Conservation (phyloP, 495 filamentous ascomycete species). For the Penicillium salamii region DNA sequence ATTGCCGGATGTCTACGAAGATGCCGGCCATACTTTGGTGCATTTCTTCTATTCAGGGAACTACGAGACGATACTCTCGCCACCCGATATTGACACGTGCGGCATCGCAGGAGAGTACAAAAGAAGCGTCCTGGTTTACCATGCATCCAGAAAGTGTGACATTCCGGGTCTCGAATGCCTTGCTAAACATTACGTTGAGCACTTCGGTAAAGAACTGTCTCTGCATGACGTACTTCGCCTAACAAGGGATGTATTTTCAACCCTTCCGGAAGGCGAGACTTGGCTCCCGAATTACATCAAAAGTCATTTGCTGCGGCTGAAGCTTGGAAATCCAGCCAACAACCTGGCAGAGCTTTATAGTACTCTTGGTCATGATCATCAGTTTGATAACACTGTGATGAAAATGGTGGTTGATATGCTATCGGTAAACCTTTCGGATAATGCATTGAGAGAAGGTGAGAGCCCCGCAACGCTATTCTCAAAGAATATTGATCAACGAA, state of each 20-base stretch:
- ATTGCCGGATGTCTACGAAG: conserved; percentile 4
- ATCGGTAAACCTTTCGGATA: too few relatives aligned
- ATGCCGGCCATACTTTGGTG: conserved; percentile 16
- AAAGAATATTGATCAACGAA: too few relatives aligned
- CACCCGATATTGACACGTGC: not conserved
- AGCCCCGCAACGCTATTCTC: too few relatives aligned
- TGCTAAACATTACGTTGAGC: conserved; percentile 8
- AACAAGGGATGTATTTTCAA: conserved; percentile 6
- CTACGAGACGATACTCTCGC: conserved; percentile 13
- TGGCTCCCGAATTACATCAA: conserved; percentile 12
- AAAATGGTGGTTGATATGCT: too few relatives aligned
- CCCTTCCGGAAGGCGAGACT: conserved; percentile 8
- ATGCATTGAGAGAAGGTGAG: too few relatives aligned
- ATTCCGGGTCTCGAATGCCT: conserved; percentile 5
- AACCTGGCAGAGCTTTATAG: too few relatives aligned
- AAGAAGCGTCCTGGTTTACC: conserved; percentile 11
- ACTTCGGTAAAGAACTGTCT: conserved; percentile 4
- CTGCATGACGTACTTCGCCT: conserved; percentile 2
- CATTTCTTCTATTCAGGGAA: conserved; percentile 17
- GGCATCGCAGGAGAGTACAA: conserved; percentile 9
- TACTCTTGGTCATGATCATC: too few relatives aligned
- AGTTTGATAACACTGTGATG: too few relatives aligned
- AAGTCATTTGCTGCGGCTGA: too few relatives aligned
- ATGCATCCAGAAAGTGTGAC: conserved; percentile 8
- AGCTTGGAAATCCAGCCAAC: too few relatives aligned